Percentiles rank a stretch among this genome's conserved stretches.
Conservation (phyloP, 2,329 filamentous ascomycete species). For the Stemphylium vesicarium region DNA sequence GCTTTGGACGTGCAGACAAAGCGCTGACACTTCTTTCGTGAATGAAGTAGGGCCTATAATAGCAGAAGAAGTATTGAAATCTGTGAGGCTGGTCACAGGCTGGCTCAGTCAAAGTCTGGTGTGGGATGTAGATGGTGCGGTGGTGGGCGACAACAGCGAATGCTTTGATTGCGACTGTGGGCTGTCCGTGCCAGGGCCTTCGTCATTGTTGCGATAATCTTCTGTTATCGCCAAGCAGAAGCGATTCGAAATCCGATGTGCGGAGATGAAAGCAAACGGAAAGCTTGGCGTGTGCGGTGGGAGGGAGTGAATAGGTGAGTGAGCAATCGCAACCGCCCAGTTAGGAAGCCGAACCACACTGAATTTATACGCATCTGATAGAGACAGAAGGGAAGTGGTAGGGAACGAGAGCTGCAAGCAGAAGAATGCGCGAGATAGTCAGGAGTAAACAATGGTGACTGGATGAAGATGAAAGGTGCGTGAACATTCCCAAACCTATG, state of each 20-base stretch:
- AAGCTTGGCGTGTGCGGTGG: slow-evolving; percentile 1
- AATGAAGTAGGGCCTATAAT: no score
- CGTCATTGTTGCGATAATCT: background rate
- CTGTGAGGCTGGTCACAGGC: no score
- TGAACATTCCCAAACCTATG: background rate
- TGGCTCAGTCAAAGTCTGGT: no score
- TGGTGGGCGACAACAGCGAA: background rate
- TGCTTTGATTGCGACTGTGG: background rate
- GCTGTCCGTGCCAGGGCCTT: background rate
- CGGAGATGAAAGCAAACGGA: slow-evolving; percentile 4
- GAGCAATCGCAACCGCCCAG: background rate
- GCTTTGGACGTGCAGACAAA: background rate
- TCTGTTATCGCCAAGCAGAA: background rate
- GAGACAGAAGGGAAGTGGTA: background rate
- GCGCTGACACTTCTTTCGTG: background rate
- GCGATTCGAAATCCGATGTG: background rate
- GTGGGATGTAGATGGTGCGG: background rate
- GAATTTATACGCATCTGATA: background rate
- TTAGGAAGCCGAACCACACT: background rate
- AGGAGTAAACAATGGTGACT: background rate
- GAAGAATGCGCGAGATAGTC: background rate
- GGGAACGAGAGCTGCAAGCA: background rate
- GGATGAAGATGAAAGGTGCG: background rate
- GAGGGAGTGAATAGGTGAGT: slow-evolving; percentile 1
- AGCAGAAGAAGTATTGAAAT: no score